A percentile compares a stretch with the other conserved stretches of the same genome.
These are phyloP conservation scores for Neurospora sp. DNA, from an alignment of 2,329 filamentous ascomycete species.

Conservation along the genomic window DNA sequence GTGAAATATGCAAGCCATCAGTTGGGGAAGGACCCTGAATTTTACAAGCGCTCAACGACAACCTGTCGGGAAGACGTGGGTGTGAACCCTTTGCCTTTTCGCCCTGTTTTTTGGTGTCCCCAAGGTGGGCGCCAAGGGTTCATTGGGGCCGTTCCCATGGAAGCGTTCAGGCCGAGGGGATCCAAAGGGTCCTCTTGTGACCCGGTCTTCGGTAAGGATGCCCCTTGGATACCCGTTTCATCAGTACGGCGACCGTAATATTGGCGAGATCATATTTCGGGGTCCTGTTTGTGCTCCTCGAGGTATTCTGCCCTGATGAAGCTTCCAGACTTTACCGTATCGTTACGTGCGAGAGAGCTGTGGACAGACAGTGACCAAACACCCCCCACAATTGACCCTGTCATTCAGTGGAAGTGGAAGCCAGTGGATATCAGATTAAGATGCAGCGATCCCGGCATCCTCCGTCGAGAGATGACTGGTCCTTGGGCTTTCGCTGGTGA, in stretches of 20 bases:
- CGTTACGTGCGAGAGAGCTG: background rate
- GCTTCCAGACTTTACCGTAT: background rate
- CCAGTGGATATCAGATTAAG: background rate
- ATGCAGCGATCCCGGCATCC: background rate
- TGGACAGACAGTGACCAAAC: background rate
- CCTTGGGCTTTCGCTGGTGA: background rate
- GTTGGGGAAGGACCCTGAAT: constrained; percentile 19
- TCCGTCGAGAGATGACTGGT: background rate
- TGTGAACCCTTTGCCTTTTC: constrained; percentile 12
- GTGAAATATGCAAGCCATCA: constrained; percentile 16
- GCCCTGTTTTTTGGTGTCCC: background rate
- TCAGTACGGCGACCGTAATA: background rate
- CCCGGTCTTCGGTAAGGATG: background rate
- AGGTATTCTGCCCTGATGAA: background rate
- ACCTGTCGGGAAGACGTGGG: constrained; percentile 4
- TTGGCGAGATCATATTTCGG: background rate
- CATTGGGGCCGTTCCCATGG: background rate
- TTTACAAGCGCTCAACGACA: constrained; percentile 1
- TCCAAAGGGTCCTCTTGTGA: background rate
- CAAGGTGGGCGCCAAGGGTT: background rate
- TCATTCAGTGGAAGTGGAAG: background rate
- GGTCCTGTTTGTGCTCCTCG: background rate
- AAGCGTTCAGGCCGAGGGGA: background rate
- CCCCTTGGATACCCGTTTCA: background rate
- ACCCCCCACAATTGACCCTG: background rate